Base-by-base conservation (phyloP, 768 basidiomycete genomes). In the Pulveroboletus frians region DNA sequence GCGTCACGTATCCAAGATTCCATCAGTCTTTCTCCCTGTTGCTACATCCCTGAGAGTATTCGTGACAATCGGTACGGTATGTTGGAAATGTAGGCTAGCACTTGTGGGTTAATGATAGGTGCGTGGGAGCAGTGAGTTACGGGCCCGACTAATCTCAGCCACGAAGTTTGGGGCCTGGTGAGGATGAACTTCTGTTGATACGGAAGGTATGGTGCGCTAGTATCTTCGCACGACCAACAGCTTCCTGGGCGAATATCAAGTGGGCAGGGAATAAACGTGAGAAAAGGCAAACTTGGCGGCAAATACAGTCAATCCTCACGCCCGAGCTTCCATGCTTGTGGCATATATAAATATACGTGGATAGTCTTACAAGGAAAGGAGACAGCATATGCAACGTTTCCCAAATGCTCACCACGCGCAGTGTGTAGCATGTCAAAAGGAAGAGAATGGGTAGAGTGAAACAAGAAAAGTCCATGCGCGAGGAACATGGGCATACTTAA, bases 361-460 rank as follows among this genome's bases (percentile, higher is more conserved):
- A 46, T 64, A 59, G 34, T 54, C 44, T 43, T 63, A 63, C 62
- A 63, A 39, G 34, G 45, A 39, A 39, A 14, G 10, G 43, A 15
- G 14, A 54, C 34, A 53, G 23, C 23, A 26, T 26, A 6, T 36
- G 41, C 50, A 42, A 39, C 26, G 26, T 46, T 51, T 31, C 35
- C 44, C 32, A 37, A 47, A 42, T 23, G 41, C 31, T 45, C 44
- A 34, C 37, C 39, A 35, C 43, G 27, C 23, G 23, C 23, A 26
- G 23, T 48, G 48, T n/a, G 37, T 52, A 60, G 59, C 56, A 49
- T 64, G 58, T 45, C 48, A 50, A 40, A 14, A 39, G 2, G n/a
- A 14, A 31, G 37, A 36, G 5, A 13, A 4, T 9, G 13, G 44
- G 30, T 21, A 31, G 23, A 26, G 13, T 18, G 13, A 29, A 43